Evolutionary conservation across 2,329 filamentous ascomycete species (phyloP), one percentile per base, ranked within the genome.

Genomic region (Hypoxylon rubiginosum): DNA sequence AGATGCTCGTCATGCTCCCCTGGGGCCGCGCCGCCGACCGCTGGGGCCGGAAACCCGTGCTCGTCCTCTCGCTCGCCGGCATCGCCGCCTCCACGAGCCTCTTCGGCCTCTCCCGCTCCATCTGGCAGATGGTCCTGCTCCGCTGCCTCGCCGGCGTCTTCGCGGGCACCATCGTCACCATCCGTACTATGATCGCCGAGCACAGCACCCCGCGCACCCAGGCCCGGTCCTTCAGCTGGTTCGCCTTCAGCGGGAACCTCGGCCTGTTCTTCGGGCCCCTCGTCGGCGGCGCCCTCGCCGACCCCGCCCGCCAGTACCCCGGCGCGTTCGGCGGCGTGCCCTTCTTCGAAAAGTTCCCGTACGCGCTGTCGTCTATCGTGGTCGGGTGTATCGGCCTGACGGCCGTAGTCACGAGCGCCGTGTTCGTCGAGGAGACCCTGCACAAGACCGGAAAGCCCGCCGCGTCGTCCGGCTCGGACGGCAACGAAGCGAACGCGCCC

Each of bases 101-200:
- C 0, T 96, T 95, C 71, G 92, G 92, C 15, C 77, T 93, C 66
- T 88, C 90, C 21, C 83, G 78, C 53, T 84, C 83, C 0, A 82
- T 95, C n/a, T 84, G 84, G 83, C 88, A 94, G 79, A 94, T 95
- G 91, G 83, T 94, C 4, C 43, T 91, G 13, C 90, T 90, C 67
- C 85, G 92, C 32, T 92, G 90, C 71, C 70, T 91, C 15, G 91
- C 90, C 0, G 92, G 92, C 1, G 77, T 92, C 4, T 94, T 95
- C 75, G 88, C 89, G 0, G 92, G 92, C 0, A 91, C 89, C 6
- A 84, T 92, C 51, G 87, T 95, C 57, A 91, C 92, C 5, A 87
- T 95, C 59, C 85, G 92, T 28, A 90, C 92, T 6, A 94, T 95
- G 90, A 83, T 95, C 30, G 86, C 87, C 17, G 92, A 96, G 78